Evolutionary conservation across 768 basidiomycete species (phyloP), one percentile per base, ranked within the genome.

Genomic region (Phanerochaete sordida): DNA sequence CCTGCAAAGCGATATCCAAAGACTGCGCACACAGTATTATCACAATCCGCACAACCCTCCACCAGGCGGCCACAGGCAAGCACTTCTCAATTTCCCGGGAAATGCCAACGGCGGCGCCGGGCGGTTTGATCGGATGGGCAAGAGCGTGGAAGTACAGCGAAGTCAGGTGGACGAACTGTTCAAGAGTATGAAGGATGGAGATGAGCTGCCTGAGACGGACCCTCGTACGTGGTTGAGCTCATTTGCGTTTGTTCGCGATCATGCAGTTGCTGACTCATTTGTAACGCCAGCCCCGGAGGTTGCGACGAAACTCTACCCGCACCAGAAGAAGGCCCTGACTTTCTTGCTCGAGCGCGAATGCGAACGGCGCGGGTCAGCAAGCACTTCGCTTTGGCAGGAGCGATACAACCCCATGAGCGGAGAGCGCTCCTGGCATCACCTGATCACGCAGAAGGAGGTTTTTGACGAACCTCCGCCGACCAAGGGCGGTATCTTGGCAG

Each of bases 321-420:
- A 99, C 79, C 97, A 99, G 76, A 96, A 95, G 76, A 96, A 96
- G 73, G 97, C 96, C 24, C 80, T 99, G 21, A 94, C 96, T 1
- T 99, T 99, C 74, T 78, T 99, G 52, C 80, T 98, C 21, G 93
- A 97, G 68, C 84, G 97, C 70, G 87, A 91, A 72, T 81, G 85
- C 62, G 91, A 93, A 73, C 80, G 75, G 15, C 70, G 74, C 33
- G 77, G 79, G 37, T 66, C 74, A 46, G 80, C 84, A 73, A 91
- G 89, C 65, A 81, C 74, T 62, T 87, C 90, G 8, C 72, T 93
- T 43, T 93, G 91, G 90, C 86, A 90, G 62, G 67, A 70, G 58
- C 76, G 84, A 49, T 65, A 69, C 48, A 83, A 85, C 63, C 79
- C 80, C 26, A 67, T 82, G 49, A 76, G 80, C 28, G 75, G 74